Percentiles rank a stretch among this genome's conserved stretches.
phyloP scores from a whole-genome alignment of 1,139 yeast genomes.

The Sugiyamaella neomexicana region DNA sequence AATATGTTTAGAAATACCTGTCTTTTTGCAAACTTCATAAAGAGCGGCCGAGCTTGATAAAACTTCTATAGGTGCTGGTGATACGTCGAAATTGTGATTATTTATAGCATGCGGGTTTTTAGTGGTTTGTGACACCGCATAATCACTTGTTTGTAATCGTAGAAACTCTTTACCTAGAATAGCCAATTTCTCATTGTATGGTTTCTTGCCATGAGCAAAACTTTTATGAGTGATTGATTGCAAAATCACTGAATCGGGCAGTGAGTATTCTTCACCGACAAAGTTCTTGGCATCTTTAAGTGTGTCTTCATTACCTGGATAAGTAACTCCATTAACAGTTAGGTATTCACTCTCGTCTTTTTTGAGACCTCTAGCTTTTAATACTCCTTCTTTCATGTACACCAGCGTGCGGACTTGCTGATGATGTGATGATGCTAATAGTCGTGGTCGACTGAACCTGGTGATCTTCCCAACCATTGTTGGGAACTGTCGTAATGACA shows the following conservation, averaged over 20 bases:
- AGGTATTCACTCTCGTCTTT: constrained; percentile 71
- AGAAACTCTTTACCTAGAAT: constrained; percentile 75
- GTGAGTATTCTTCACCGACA: constrained; percentile 50
- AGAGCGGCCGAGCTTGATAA: constrained; percentile 36
- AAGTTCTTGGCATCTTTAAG: constrained; percentile 51
- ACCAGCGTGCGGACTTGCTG: constrained; percentile 37
- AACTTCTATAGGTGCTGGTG: constrained; percentile 34
- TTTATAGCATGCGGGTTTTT: constrained; percentile 48
- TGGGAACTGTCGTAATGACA: constrained; percentile 11
- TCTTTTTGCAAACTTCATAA: constrained; percentile 47
- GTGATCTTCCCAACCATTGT: background rate
- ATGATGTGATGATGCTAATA: constrained; percentile 4
- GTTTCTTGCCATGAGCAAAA: constrained; percentile 85
- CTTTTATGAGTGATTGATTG: constrained; percentile 91
- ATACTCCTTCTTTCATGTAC: constrained; percentile 52
- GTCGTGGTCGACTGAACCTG: background rate
- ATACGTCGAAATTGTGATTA: constrained; percentile 58
- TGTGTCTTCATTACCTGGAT: constrained; percentile 55
- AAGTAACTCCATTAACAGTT: constrained; percentile 57
- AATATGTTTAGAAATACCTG: constrained; percentile 47
- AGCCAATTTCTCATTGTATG: constrained; percentile 82
- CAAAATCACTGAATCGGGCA: constrained; percentile 52
- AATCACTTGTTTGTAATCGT: constrained; percentile 58
- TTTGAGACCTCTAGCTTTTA: constrained; percentile 69
- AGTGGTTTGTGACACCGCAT: constrained; percentile 44